Percentiles rank a stretch among this genome's conserved stretches.
Conservation (phyloP, 2,329 filamentous ascomycete genomes). For the Cercospora sp. region DNA sequence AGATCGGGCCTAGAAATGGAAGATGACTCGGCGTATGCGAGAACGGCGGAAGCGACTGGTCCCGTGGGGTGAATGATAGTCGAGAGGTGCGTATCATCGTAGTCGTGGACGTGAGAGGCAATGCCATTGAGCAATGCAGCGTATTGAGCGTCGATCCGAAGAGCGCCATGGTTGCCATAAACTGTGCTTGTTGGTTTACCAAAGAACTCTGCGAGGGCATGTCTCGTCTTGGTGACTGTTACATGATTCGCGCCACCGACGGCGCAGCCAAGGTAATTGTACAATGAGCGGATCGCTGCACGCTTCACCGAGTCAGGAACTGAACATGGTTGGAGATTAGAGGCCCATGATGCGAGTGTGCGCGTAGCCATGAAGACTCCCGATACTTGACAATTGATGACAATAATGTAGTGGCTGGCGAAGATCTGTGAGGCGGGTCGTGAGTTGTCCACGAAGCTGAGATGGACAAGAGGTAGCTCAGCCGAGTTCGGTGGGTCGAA, state of each 20-base stretch:
- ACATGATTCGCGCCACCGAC: constrained; percentile 53
- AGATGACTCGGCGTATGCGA: constrained; percentile 50
- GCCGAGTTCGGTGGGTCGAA: constrained; percentile 13
- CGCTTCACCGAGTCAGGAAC: constrained; percentile 47
- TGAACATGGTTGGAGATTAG: constrained; percentile 44
- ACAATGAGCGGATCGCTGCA: constrained; percentile 52
- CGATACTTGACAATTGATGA: not conserved
- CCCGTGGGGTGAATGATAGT: constrained; percentile 59
- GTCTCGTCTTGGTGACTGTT: constrained; percentile 45
- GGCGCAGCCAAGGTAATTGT: constrained; percentile 58
- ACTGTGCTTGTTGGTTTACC: constrained; percentile 43
- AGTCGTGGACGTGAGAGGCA: constrained; percentile 58
- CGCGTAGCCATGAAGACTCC: constrained; percentile 49
- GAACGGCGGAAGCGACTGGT: constrained; percentile 53
- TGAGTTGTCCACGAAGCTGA: not conserved
- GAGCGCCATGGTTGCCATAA: constrained; percentile 33
- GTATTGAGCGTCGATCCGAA: constrained; percentile 49
- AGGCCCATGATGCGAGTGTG: constrained; percentile 52
- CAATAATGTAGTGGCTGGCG: not conserved
- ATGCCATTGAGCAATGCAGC: constrained; percentile 58
- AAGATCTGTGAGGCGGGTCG: not conserved
- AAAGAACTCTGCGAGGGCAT: constrained; percentile 43
- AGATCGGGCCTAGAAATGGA: constrained; percentile 49
- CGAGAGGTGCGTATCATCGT: constrained; percentile 59
- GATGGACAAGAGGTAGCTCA: not conserved